A percentile compares a stretch with the other conserved stretches of the same genome.
These are phyloP conservation scores for Phlyctochytrium planicorne DNA, from an alignment of 192 early-diverging fungal species.

Conservation along the genomic window DNA sequence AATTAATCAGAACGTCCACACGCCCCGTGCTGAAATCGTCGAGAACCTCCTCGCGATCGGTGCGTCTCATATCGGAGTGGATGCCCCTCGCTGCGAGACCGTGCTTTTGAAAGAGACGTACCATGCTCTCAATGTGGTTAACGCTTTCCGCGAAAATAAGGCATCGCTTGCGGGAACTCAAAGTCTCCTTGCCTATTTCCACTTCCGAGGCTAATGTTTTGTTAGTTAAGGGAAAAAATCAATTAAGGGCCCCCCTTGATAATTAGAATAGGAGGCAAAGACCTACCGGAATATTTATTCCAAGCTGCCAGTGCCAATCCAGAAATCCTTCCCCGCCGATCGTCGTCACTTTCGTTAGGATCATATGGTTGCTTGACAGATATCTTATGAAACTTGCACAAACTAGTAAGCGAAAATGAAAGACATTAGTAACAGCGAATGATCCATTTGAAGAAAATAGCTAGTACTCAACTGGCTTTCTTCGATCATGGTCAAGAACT, in stretches of 20 bases:
- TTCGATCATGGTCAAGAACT: conserved; percentile 80
- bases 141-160: conserved; percentile 90
- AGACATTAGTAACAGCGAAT: not conserved
- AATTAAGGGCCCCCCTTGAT: too few species aligned
- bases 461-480: conserved; percentile 67
- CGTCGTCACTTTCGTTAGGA: not conserved
- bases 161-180: conserved; percentile 52
- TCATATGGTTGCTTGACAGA: not conserved
- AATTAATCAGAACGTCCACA: conserved; percentile 85
- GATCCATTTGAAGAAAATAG: not conserved
- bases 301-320: too few species aligned
- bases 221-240: too few species aligned
- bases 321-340: too few species aligned
- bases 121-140: conserved; percentile 65
- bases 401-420: not conserved
- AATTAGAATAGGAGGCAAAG: too few species aligned
- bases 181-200: conserved; percentile 7
- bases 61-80: conserved; percentile 52
- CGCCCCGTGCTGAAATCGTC: conserved; percentile 56
- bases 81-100: conserved; percentile 46
- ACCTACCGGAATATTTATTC: too few species aligned
- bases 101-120: conserved; percentile 46
- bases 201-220: not conserved
- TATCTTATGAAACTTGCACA: not conserved
- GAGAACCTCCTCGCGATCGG: conserved; percentile 58